phyloP scores from a whole-genome alignment of 2,329 filamentous ascomycete species.

The Hymenoscyphus repandus region DNA sequence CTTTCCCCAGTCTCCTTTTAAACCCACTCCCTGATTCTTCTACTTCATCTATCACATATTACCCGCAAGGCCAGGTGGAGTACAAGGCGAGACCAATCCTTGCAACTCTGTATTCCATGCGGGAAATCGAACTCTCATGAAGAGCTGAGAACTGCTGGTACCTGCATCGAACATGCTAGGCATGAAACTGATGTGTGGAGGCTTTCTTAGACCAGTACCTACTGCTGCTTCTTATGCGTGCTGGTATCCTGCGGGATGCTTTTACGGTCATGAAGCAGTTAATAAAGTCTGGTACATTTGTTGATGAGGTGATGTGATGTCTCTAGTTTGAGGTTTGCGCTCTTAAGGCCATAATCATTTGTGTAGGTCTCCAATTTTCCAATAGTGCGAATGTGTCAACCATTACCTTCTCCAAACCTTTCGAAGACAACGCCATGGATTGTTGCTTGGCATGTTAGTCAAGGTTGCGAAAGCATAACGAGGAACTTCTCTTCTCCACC shows the following conservation, averaged over 20 bases:
- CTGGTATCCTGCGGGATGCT: neutral
- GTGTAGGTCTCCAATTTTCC: too few relatives aligned
- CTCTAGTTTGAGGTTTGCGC: neutral
- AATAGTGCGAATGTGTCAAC: too few relatives aligned
- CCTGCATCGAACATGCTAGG: conserved; percentile 16
- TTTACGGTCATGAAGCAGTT: conserved; percentile 8
- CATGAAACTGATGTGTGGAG: conserved; percentile 19
- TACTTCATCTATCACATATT: neutral
- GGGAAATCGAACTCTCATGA: conserved; percentile 45
- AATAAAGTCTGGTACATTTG: conserved; percentile 19
- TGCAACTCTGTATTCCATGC: conserved; percentile 73
- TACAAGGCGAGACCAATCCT: conserved; percentile 71
- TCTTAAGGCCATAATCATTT: too few relatives aligned
- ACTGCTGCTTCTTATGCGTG: conserved; percentile 9
- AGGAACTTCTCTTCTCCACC: too few relatives aligned
- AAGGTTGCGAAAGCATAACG: too few relatives aligned
- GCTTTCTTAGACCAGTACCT: conserved; percentile 15
- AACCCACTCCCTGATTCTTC: neutral
- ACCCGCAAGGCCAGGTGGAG: conserved; percentile 70
- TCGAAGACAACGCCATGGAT: too few relatives aligned
- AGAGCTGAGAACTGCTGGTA: conserved; percentile 18
- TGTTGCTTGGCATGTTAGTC: too few relatives aligned
- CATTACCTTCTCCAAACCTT: too few relatives aligned
- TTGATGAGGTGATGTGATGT: neutral
- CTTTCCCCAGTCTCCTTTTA: neutral